Base-by-base conservation (phyloP, 208 protist species). In the Wallacemonas sp. region DNA sequence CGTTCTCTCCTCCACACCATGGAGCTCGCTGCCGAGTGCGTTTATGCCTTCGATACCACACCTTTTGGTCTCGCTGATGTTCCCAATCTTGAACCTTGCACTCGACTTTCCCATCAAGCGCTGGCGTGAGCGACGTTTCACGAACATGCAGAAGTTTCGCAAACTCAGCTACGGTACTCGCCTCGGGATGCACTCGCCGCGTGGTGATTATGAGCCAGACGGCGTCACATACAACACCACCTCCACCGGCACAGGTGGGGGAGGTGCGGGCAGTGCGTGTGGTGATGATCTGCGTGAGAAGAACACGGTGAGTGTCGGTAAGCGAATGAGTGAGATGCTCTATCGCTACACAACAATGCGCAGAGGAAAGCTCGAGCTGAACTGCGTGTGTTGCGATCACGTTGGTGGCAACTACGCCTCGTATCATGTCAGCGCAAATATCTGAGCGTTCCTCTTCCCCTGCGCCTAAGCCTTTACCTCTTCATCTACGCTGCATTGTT, bases 341-440 rank as follows among this genome's bases (percentile, higher is more conserved):
- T 96, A 87, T 51, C 86, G 85, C 24, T 96, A 88, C 46, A 86
- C 81, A 1, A 88, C 80, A 21, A 85, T 91, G 77, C 84, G 75
- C 1, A 58, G 77, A 15, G 87, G 90, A 0, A 85, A 88, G 73
- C 62, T 94, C 30, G 87, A 96, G 63, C 68, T 94, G 24, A 94
- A 96, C 55, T 96, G 91, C 38, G 91, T 94, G 14, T 96, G 91
- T 68, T 96, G 91, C 62, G 88, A 96, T 62, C 91, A 96, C 61
- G 84, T 94, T 34, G 91, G 88, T 14, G 87, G 91, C 22, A 92
- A 94, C 73, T 94, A 91, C 65, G 90, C 90, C 1, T 81, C 84
- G 1, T 96, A 96, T 54, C 81, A 92, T 56, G 66, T 80, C 12
- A 72, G 42, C 30, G 69, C 74, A 0, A 81, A 72, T 24, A 60